Percentiles rank a stretch among this genome's conserved stretches.
phyloP scores from a whole-genome alignment of 495 filamentous ascomycete species.

The Neurospora hispaniola region DNA sequence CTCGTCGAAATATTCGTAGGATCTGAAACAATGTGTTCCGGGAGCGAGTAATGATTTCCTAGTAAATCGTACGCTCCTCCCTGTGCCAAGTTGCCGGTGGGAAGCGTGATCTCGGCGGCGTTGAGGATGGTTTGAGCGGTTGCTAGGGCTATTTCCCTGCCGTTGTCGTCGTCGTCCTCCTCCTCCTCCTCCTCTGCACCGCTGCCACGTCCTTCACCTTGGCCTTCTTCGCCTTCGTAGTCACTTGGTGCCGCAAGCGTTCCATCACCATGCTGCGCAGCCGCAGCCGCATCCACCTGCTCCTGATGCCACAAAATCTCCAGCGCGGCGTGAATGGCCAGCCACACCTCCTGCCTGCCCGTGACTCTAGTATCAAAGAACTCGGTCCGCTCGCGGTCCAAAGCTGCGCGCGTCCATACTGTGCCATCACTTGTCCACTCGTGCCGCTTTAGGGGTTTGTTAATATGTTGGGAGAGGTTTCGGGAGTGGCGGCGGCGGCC shows the following conservation, averaged over 20 bases:
- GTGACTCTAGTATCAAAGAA: slow-evolving; percentile 81
- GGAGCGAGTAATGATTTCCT: slow-evolving; percentile 66
- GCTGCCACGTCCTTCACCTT: slow-evolving; percentile 5
- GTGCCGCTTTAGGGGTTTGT: slow-evolving; percentile 37
- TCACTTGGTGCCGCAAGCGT: slow-evolving; percentile 8
- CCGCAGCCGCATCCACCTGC: slow-evolving; percentile 15
- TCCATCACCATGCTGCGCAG: slow-evolving; percentile 8
- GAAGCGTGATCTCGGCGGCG: slow-evolving; percentile 70
- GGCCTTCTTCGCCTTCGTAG: slow-evolving; percentile 8
- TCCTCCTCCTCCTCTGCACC: background rate
- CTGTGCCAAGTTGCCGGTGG: slow-evolving; percentile 58
- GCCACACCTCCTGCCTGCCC: slow-evolving; percentile 69
- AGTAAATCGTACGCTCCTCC: slow-evolving; percentile 64
- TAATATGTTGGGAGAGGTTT: slow-evolving; percentile 33
- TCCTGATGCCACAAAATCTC: slow-evolving; percentile 44
- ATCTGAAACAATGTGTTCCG: slow-evolving; percentile 65
- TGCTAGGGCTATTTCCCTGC: slow-evolving; percentile 31
- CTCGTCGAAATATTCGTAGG: slow-evolving; percentile 53
- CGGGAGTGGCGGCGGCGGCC: slow-evolving; percentile 11
- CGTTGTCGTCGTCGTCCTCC: slow-evolving; percentile 6
- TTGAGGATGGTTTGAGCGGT: slow-evolving; percentile 72
- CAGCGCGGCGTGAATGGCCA: slow-evolving; percentile 53
- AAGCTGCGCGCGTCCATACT: slow-evolving; percentile 32
- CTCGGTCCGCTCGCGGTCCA: slow-evolving; percentile 44
- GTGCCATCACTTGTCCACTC: slow-evolving; percentile 37